Evolutionary conservation across 306 rosid genomes (phyloP).

Genomic region (cucumber (Cucumis sativus)): Cucumber_9930_V3 NC_026657.2:22921501-22922000

Average conservation of each 20-base stretch:
- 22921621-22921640: slow-evolving; percentile 32
- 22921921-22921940: background rate
- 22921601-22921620: slow-evolving; percentile 19
- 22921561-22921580: background rate
- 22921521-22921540: background rate
- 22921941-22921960: background rate
- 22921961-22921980: slow-evolving; percentile 10
- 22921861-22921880: background rate
- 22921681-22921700: too few species aligned
- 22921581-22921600: slow-evolving; percentile 26
- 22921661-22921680: too few species aligned
- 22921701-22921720: too few species aligned
- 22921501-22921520: background rate
- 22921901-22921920: background rate
- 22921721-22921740: slow-evolving; percentile 10
- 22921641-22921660: background rate
- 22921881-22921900: background rate
- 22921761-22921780: slow-evolving; percentile 33
- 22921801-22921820: slow-evolving; percentile 41
- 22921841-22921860: background rate
- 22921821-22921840: slow-evolving; percentile 29
- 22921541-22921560: background rate
- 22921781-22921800: slow-evolving; percentile 34
- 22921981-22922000: slow-evolving; percentile 10
- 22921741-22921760: slow-evolving; percentile 32